Evolutionary conservation across 371 early-diverging fungal genomes (phyloP).

Genomic region (Globomyces sp.): DNA sequence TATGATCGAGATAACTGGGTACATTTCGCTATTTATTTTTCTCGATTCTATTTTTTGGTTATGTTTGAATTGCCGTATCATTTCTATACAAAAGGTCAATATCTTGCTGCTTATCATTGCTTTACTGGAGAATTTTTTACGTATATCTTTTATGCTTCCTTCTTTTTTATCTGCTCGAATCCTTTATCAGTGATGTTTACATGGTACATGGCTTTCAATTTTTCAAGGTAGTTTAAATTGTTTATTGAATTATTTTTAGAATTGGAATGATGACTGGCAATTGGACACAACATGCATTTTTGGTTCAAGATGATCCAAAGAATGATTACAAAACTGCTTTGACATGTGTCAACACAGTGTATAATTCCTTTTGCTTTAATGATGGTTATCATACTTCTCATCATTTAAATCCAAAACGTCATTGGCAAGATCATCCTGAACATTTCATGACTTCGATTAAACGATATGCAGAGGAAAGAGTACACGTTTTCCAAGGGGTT

Average conservation of each 20-base stretch:
- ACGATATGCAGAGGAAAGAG: constrained; percentile 26
- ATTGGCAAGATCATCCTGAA: constrained; percentile 44
- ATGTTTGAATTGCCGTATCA: constrained; percentile 34
- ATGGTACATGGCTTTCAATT: constrained; percentile 29
- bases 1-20: constrained; percentile 35
- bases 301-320: constrained; percentile 31
- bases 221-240: constrained; percentile 22
- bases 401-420: constrained; percentile 41
- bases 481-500: constrained; percentile 29
- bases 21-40: constrained; percentile 32
- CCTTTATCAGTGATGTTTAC: constrained; percentile 26
- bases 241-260: background rate
- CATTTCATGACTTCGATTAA: constrained; percentile 27
- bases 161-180: constrained; percentile 11
- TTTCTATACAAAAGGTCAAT: constrained; percentile 26
- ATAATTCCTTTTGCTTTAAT: constrained; percentile 38
- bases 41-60: constrained; percentile 35
- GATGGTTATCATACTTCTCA: constrained; percentile 50
- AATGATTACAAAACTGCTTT: constrained; percentile 31
- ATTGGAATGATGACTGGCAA: constrained; percentile 47
- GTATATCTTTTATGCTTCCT: constrained; percentile 18
- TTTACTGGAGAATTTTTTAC: constrained; percentile 24
- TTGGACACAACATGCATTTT: constrained; percentile 45
- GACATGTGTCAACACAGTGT: constrained; percentile 31
- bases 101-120: constrained; percentile 9